These are phyloP conservation scores for Penicillium sp. DNA, from an alignment of 2,329 filamentous ascomycete species.

Conservation along the genomic window DNA sequence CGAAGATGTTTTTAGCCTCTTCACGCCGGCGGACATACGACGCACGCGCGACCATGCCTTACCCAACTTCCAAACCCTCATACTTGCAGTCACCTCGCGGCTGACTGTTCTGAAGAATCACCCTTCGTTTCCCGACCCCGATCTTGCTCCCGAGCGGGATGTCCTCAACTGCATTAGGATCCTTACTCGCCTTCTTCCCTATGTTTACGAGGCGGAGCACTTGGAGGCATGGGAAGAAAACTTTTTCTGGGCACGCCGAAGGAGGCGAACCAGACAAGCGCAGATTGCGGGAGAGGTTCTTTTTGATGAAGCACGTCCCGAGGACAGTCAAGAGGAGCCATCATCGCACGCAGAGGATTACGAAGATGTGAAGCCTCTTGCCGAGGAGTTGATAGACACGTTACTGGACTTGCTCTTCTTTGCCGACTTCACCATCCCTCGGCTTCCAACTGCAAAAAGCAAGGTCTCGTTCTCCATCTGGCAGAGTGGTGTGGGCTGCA, in stretches of 20 bases:
- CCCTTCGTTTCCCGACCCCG: slow-evolving; percentile 83
- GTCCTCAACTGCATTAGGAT: slow-evolving; percentile 95
- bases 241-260: slow-evolving; percentile 84
- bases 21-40: slow-evolving; percentile 83
- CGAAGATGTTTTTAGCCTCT: slow-evolving; percentile 95
- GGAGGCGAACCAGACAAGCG: slow-evolving; percentile 67
- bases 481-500: slow-evolving; percentile 97
- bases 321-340: slow-evolving; percentile 51
- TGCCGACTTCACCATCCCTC: slow-evolving; percentile 80
- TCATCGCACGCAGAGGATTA: slow-evolving; percentile 59
- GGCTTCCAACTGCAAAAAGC: slow-evolving; percentile 65
- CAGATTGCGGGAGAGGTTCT: slow-evolving; percentile 71
- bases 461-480: slow-evolving; percentile 94
- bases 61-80: slow-evolving; percentile 84
- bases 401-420: slow-evolving; percentile 89
- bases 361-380: slow-evolving; percentile 81
- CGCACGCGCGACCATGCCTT: slow-evolving; percentile 81
- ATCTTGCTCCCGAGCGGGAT: slow-evolving; percentile 77
- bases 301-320: slow-evolving; percentile 71
- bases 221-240: slow-evolving; percentile 82
- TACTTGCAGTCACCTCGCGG: slow-evolving; percentile 78
- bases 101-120: slow-evolving; percentile 81
- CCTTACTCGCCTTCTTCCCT: slow-evolving; percentile 84
- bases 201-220: slow-evolving; percentile 83
- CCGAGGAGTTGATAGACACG: slow-evolving; percentile 88